Percentiles rank a stretch among this genome's conserved stretches.
phyloP scores from a whole-genome alignment of 352 stramenopile species.

The Phytophthora crassamura region DNA sequence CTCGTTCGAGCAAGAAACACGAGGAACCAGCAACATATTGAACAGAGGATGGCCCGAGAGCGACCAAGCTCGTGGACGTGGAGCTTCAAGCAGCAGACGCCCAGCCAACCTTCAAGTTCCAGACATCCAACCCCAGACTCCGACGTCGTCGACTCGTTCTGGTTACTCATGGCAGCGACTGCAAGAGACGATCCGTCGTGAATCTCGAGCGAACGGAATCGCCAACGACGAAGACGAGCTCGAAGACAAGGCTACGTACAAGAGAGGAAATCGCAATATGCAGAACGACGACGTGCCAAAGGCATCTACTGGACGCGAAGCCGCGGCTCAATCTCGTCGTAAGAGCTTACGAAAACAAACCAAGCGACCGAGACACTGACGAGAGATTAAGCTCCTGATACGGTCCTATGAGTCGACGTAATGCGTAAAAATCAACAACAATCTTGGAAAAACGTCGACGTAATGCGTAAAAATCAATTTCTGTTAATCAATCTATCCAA shows the following conservation, averaged over 20 bases:
- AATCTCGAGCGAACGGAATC: conserved; percentile 72
- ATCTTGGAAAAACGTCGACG: conserved; percentile 1
- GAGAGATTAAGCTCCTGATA: conserved; percentile 8
- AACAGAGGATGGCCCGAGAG: conserved; percentile 13
- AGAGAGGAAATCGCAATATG: conserved; percentile 23
- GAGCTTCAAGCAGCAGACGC: neutral
- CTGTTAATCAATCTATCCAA: neutral
- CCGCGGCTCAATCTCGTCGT: conserved; percentile 24
- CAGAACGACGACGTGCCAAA: conserved; percentile 5
- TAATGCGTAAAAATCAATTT: no score
- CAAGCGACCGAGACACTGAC: conserved; percentile 8
- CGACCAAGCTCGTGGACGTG: conserved; percentile 1
- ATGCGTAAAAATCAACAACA: conserved; percentile 4
- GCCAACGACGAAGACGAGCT: conserved; percentile 49
- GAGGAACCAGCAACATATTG: conserved; percentile 5
- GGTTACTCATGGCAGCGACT: conserved; percentile 84
- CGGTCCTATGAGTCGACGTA: conserved; percentile 27
- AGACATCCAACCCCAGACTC: conserved; percentile 9
- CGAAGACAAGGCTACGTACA: conserved; percentile 30
- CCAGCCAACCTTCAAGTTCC: neutral
- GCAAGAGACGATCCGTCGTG: conserved; percentile 72
- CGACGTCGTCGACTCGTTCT: conserved; percentile 25
- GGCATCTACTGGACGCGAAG: conserved; percentile 37
- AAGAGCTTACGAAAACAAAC: conserved; percentile 16
- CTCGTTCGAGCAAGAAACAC: conserved; percentile 10